Evolutionary conservation across 2,329 filamentous ascomycete species (phyloP).

Genomic region (Fusarium nurragi): DNA sequence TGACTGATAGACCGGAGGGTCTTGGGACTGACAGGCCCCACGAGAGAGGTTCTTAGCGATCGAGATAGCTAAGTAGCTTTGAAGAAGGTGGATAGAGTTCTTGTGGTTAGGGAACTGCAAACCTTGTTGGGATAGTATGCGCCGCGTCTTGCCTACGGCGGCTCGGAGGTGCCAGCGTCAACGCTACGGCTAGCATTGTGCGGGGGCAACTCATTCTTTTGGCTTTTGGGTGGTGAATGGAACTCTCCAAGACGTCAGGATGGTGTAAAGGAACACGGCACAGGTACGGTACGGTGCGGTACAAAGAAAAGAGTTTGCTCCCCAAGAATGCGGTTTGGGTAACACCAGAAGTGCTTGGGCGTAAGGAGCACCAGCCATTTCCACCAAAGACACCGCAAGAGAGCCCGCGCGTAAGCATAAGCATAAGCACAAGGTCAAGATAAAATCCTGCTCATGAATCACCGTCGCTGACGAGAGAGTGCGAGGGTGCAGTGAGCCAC

Average conservation of each 20-base stretch:
- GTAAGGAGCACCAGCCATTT: slow-evolving; percentile 1
- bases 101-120: slow-evolving; percentile 18
- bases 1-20: slow-evolving; percentile 29
- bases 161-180: slow-evolving; percentile 26
- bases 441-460: background rate
- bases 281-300: background rate
- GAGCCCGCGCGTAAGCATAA: slow-evolving; percentile 12
- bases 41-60: slow-evolving; percentile 11
- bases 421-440: background rate
- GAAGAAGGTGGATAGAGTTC: slow-evolving; percentile 28
- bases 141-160: slow-evolving; percentile 23
- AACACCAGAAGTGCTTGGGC: slow-evolving; percentile 21
- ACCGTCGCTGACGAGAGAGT: background rate
- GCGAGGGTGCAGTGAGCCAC: slow-evolving; percentile 8
- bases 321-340: slow-evolving; percentile 29
- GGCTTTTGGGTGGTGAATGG: slow-evolving; percentile 19
- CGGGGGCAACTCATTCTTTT: slow-evolving; percentile 13
- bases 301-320: slow-evolving; percentile 29
- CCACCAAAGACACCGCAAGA: slow-evolving; percentile 8
- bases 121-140: slow-evolving; percentile 30
- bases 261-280: slow-evolving; percentile 22
- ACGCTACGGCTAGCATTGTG: slow-evolving; percentile 23
- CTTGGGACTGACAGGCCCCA: slow-evolving; percentile 5
- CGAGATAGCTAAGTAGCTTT: background rate
- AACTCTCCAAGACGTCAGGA: slow-evolving; percentile 4